Base-by-base conservation (phyloP, 2,329 filamentous ascomycete genomes). In the Colletotrichum tanaceti region DNA sequence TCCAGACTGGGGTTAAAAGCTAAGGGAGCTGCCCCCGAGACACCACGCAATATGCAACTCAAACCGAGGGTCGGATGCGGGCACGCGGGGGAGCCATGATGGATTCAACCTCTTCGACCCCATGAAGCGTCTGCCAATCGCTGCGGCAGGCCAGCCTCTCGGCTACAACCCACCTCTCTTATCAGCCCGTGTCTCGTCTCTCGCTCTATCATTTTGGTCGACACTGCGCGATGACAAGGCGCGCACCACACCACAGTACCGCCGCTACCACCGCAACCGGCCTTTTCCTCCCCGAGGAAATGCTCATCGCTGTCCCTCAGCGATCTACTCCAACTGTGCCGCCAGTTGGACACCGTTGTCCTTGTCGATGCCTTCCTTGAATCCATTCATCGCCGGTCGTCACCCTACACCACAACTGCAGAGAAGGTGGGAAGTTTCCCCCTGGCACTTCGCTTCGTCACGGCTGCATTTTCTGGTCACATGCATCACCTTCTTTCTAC, bases 51-150 rank as follows among this genome's bases (percentile, higher is more conserved):
- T 32, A 57, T 55, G 47, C 62, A 53, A 65, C 43, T 60, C 35
- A 55, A 59, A 39, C 49, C 28, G 22, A 35, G 55, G 35, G 50
- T n/a, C 43, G 63, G 49, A 49, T 58, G 60, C 65, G 60, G 65
- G 65, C 65, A 53, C 65, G 65, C 60, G 65, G 65, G 65, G 65
- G 65, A 59, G 55, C 20, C 10, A 47, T 64, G 41, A 53, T 59
- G 60, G 39, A 49, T 43, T 68, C 46, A 47, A 59, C 53, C 53
- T 64, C 53, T 53, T 35, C 53, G 44, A 54, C 65, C 60, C 60
- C 60, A 64, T 64, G 20, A n/a, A 41, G 4, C 47, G 58, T 58
- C 65, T 64, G 47, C 44, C 52, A 55, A 44, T 43, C 41, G 32
- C 20, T 58, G 52, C 52, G 43, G 44, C 50, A 38, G 11, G 38